Evolutionary conservation across 2,329 filamentous ascomycete species (phyloP).

Genomic region (Domatiomyces globalis): DNA sequence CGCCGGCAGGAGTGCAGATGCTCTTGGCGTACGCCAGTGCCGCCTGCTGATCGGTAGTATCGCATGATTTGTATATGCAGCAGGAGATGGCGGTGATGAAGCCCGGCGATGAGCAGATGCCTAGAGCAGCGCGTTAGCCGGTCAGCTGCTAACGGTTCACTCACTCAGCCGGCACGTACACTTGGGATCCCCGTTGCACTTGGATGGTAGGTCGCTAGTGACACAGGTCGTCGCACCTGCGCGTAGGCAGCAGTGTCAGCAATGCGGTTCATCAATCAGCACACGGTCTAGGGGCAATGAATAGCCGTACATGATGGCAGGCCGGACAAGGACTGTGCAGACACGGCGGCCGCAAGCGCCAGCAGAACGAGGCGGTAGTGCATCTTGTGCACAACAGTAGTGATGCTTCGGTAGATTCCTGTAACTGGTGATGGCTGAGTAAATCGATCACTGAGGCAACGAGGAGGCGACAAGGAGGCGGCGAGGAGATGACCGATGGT

Average conservation of each 20-base stretch:
- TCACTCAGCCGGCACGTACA: conserved; percentile 22
- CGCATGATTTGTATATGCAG: conserved; percentile 36
- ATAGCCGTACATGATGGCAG: conserved; percentile 11
- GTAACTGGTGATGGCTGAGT: too few relatives aligned
- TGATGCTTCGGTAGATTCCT: too few relatives aligned
- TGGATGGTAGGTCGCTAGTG: conserved; percentile 27
- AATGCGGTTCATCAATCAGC: background rate
- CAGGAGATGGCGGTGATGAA: conserved; percentile 38
- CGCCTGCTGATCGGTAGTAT: conserved; percentile 28
- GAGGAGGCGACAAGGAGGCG: too few relatives aligned
- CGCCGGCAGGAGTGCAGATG: conserved; percentile 27
- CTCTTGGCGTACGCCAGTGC: conserved; percentile 17
- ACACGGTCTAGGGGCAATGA: background rate
- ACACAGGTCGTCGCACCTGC: conserved; percentile 23
- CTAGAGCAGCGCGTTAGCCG: conserved; percentile 1
- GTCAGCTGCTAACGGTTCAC: background rate
- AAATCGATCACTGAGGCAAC: background rate
- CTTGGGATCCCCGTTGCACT: conserved; percentile 29
- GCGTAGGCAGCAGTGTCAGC: conserved; percentile 1
- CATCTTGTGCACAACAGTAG: too few relatives aligned
- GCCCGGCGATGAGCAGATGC: conserved; percentile 31
- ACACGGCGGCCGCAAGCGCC: conserved; percentile 6
- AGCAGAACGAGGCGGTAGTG: background rate
- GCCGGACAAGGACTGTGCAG: conserved; percentile 3
- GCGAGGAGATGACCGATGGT: too few relatives aligned